These are phyloP conservation scores for Phytophthora uliginosa DNA, from an alignment of 352 stramenopile genomes.

Conservation along the genomic window DNA sequence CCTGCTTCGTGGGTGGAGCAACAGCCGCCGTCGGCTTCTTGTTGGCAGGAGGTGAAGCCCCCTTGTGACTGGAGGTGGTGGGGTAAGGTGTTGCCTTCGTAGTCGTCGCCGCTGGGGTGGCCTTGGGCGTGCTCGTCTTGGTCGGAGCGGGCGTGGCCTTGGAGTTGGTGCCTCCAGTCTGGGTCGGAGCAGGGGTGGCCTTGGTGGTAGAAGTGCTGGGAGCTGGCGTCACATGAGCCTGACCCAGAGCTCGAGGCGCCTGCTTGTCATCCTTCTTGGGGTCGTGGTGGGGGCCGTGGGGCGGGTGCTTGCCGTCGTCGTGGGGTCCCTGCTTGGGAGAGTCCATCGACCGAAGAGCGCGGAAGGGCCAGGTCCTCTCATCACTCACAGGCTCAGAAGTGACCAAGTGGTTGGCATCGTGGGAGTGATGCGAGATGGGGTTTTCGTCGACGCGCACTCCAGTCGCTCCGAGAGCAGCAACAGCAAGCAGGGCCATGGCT, in stretches of 20 bases:
- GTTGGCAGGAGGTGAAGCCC: not conserved
- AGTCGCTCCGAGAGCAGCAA: conserved; percentile 6
- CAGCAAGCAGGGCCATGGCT: conserved; percentile 8
- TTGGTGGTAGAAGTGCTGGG: not conserved
- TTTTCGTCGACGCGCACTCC: conserved; percentile 10
- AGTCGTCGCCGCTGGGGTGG: conserved; percentile 15
- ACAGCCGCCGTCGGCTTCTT: conserved; percentile 1
- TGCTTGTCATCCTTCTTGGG: conserved; percentile 3
- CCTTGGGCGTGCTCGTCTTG: conserved; percentile 8
- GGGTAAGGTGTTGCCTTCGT: not conserved
- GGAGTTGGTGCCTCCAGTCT: not conserved
- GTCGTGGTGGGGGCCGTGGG: not conserved
- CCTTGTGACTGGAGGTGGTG: not conserved
- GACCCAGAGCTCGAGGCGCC: conserved; percentile 11
- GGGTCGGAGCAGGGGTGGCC: conserved; percentile 18
- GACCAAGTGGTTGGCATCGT: not conserved
- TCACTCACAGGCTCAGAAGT: conserved; percentile 7
- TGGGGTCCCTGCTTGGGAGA: conserved; percentile 12
- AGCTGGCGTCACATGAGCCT: not conserved
- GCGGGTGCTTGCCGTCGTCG: conserved; percentile 10
- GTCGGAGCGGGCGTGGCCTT: conserved; percentile 16
- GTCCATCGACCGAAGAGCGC: conserved; percentile 19
- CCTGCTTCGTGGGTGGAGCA: conserved; percentile 1
- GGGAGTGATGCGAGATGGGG: not conserved
- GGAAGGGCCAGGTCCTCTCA: conserved; percentile 1